Evolutionary conservation across 352 stramenopile species (phyloP).

Genomic region (Aphanomyces invadans): DNA sequence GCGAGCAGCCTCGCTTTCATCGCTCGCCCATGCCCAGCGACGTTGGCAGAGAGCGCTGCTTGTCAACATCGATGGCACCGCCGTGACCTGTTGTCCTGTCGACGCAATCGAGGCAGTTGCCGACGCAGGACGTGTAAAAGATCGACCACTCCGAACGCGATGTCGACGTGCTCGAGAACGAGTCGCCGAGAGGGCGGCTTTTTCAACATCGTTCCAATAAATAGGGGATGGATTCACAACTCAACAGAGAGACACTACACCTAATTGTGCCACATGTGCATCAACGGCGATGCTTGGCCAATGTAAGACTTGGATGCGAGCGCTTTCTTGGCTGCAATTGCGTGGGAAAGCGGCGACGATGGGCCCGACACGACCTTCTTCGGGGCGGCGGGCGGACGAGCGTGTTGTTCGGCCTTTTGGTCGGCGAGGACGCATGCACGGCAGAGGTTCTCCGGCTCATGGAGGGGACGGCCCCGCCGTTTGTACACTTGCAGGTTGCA

Average conservation of each 20-base stretch:
- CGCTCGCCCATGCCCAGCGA: neutral
- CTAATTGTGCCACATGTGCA: neutral
- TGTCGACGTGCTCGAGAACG: too few species aligned
- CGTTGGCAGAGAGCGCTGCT: neutral
- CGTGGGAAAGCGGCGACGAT: neutral
- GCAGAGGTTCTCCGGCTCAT: conserved; percentile 18
- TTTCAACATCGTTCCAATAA: too few species aligned
- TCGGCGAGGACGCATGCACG: conserved; percentile 11
- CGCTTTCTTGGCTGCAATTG: neutral
- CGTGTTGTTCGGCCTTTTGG: neutral
- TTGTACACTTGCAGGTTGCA: conserved; percentile 21
- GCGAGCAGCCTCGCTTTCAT: too few species aligned
- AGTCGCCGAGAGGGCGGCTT: too few species aligned
- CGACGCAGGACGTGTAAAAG: too few species aligned
- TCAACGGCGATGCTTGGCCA: neutral
- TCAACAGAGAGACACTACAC: too few species aligned
- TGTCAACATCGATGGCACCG: neutral
- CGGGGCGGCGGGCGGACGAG: neutral
- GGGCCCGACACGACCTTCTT: neutral
- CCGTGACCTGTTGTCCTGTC: neutral
- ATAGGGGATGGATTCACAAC: too few species aligned
- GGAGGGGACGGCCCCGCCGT: neutral
- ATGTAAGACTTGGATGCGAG: neutral
- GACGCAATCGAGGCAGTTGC: too few species aligned
- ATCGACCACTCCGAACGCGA: too few species aligned